Evolutionary conservation across 805 yeast genomes (phyloP).

Genomic region (Lachancea waltii): DNA sequence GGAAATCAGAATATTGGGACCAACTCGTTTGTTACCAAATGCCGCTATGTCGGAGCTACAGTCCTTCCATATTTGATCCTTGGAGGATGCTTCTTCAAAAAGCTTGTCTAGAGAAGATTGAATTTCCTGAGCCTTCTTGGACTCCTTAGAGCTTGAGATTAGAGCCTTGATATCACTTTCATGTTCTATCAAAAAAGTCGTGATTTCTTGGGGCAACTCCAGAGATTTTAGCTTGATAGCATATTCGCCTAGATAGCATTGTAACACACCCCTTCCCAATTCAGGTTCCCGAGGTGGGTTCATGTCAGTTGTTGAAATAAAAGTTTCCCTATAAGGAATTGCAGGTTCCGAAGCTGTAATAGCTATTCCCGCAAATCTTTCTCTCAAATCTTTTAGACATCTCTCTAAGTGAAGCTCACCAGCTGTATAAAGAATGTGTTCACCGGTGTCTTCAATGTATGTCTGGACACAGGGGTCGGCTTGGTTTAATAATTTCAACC

Average conservation of each 20-base stretch:
- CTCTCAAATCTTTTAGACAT: constrained; percentile 83
- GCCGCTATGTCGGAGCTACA: constrained; percentile 42
- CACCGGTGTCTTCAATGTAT: constrained; percentile 83
- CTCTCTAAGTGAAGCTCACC: constrained; percentile 96
- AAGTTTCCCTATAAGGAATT: constrained; percentile 89
- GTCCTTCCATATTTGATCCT: constrained; percentile 26
- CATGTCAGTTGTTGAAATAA: constrained; percentile 46
- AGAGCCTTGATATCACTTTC: constrained; percentile 39
- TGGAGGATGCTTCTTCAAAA: constrained; percentile 24
- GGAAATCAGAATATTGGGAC: constrained; percentile 63
- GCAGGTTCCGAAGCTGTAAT: constrained; percentile 84
- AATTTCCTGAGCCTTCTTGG: constrained; percentile 28
- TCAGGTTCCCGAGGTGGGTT: constrained; percentile 42
- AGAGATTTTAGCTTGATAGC: constrained; percentile 37
- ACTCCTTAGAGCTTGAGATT: constrained; percentile 24
- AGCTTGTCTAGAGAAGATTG: constrained; percentile 30
- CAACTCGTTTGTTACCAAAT: constrained; percentile 73
- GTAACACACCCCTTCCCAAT: constrained; percentile 44
- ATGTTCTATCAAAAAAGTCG: constrained; percentile 43
- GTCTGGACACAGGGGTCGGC: constrained; percentile 95
- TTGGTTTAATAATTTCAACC: constrained; percentile 68
- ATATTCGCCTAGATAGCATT: constrained; percentile 46
- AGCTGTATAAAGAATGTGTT: constrained; percentile 87
- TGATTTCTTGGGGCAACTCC: constrained; percentile 51
- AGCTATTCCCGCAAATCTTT: constrained; percentile 87